Evolutionary conservation across 805 yeast genomes (phyloP), one percentile per base, ranked within the genome.

Genomic region (Sugiyamaella valdiviana): DNA sequence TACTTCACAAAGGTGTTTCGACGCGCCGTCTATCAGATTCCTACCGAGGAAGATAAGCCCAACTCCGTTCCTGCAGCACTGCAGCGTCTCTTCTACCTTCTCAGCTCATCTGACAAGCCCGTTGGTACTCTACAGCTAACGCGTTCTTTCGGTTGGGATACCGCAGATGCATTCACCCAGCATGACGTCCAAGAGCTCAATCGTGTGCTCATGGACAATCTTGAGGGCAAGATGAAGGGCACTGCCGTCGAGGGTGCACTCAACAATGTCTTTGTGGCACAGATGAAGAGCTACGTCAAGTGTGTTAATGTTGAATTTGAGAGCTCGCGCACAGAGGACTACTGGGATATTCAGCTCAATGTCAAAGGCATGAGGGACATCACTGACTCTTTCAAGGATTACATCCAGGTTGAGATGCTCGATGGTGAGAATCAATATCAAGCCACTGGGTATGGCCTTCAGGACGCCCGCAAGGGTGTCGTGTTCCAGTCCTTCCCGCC

Each of bases 181-280:
- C 98, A 93, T 67, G 99, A 93, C 64, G 97, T 93, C 14, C 99
- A 93, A 64, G 99, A 93, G 65, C 73, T 93, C 63, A 89, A 90
- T 63, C 81, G 99, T 58, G 89, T 93, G 36, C 74, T 93, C 61
- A 91, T 93, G 97, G 99, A 93, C 65, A 80, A 83, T 55, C 73
- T 93, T 39, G 99, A 93, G 64, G 73, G 80, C 2, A 85, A 86
- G 45, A 89, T 93, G 97, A 88, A 88, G 60, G 90, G 89, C 5
- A 84, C 97, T 0, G 69, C 74, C 0, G 90, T 87, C 24, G 90
- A 83, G 56, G 84, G 83, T 6, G 76, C 80, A 41, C 66, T 93
- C 48, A 85, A 79, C 60, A 83, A 86, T 50, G 76, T 90, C 1
- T 93, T 93, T 69, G 98, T 93, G 14, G 99, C 98, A 9, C 89